Base-by-base conservation (phyloP, 2,329 filamentous ascomycete genomes). In the Fusarium humuli region DNA sequence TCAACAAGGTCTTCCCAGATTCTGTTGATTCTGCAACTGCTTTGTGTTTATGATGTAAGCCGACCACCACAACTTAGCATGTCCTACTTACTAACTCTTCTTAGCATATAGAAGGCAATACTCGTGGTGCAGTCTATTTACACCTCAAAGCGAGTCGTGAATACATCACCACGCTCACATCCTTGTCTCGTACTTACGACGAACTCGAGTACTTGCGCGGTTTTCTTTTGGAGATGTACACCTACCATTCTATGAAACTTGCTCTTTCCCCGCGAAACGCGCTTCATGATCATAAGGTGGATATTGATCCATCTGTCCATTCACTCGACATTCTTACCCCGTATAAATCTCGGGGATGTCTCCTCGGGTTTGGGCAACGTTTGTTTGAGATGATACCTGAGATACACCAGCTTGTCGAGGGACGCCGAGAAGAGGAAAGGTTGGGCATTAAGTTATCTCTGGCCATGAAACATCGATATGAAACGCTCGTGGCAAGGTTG, bases 11-110 rank as follows among this genome's bases (percentile, higher is more conserved):
- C 61, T 7, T 32, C n/a, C 1, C 59, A 55, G 6, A 30, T 64
- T 6, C 22, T 64, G 2, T 37, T 64, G 4, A 45, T 64, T 3
- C 1, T 64, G 2, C 14, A 63, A 8, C 25, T 64, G 0, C 59
- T 64, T 16, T 64, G 61, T 13, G 25, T 64, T 12, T 64, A 57
- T 6, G 61, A 64, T 29, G 61, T 64, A 64, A 41, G 59, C 2
- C 4, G 7, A 7, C 12, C 1, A 2, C 7, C 16, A 14, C 2
- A 23, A 18, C 2, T 4, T 11, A 5, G 4, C 3, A 7, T 13
- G 3, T 5, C 1, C 11, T 20, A 14, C 22, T 56, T 3, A 18
- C 34, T 32, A 1, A 34, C 6, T 0, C 14, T 5, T 16, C 2
- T 6, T 7, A 64, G 58, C 48, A 63, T 3, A 29, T 63, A 2